Conservation (phyloP, 1,139 yeast species). For the Sugiyamaella paludigena region DNA sequence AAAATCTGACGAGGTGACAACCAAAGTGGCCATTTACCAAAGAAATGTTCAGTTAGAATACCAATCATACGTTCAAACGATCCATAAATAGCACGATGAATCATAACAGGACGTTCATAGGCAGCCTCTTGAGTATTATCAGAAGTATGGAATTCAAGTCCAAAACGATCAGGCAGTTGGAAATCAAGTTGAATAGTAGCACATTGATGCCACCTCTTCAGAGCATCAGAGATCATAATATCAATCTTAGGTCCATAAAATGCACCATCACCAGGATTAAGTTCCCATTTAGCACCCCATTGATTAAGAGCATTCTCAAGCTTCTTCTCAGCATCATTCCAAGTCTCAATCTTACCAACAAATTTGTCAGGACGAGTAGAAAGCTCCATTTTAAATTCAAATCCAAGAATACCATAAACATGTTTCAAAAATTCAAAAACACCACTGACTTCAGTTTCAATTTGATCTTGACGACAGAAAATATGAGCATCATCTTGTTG, state of each 20-base stretch:
- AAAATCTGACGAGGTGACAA: slow-evolving; percentile 93
- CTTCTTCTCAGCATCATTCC: slow-evolving; percentile 84
- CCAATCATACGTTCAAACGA: slow-evolving; percentile 99
- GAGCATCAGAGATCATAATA: slow-evolving; percentile 86
- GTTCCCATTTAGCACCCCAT: slow-evolving; percentile 83
- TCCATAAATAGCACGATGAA: slow-evolving; percentile 96
- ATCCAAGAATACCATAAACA: slow-evolving; percentile 81
- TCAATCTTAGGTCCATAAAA: slow-evolving; percentile 99
- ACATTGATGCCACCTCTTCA: slow-evolving; percentile 94
- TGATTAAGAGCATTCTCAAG: slow-evolving; percentile 70
- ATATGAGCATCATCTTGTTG: slow-evolving; percentile 99
- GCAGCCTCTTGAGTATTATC: slow-evolving; percentile 36
- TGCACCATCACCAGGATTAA: slow-evolving; percentile 97
- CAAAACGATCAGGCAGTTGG: slow-evolving; percentile 92
- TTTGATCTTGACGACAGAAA: slow-evolving; percentile 88
- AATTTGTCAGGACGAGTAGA: slow-evolving; percentile 93
- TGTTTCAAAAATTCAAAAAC: slow-evolving; percentile 76
- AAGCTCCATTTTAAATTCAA: slow-evolving; percentile 83
- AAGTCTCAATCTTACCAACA: slow-evolving; percentile 80
- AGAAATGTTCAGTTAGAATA: slow-evolving; percentile 91
- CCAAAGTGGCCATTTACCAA: slow-evolving; percentile 99
- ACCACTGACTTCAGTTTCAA: slow-evolving; percentile 73
- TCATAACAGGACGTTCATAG: slow-evolving; percentile 81
- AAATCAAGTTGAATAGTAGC: slow-evolving; percentile 97
- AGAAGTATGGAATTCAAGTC: slow-evolving; percentile 78